Evolutionary conservation across 495 filamentous ascomycete genomes (phyloP), one percentile per base, ranked within the genome.

Genomic region (Aspergillus conjunctus): DNA sequence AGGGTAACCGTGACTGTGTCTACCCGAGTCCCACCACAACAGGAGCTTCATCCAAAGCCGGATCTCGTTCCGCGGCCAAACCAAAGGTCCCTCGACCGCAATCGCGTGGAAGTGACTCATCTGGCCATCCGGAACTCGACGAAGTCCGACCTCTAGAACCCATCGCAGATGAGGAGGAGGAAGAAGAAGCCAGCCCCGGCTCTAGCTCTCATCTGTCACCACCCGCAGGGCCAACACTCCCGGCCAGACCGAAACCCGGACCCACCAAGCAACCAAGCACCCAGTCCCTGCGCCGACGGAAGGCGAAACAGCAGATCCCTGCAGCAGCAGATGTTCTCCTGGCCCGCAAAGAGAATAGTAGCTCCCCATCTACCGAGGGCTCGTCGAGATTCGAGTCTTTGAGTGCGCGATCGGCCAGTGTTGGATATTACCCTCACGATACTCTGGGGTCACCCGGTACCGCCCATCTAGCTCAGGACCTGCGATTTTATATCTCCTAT

Each of bases 1-100:
- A 96, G 73, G 92, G 91, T 34, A 88, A 83, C 60, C 81, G 92
- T 70, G 90, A 92, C 34, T 97, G 92, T 67, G 77, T 85, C 53
- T 97, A 93, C 72, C 91, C 92, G 10, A 88, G 89, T 39, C 81
- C 85, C 18, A 69, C 83, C n/a, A 74, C 82, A 26, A 58, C 80
- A 30, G 50, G 64, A 31, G 61, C 73, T 9, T 39, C 51, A 5
- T 63, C 69, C 37, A 85, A 80, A 61, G 26, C 71, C 11, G 59
- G 69, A 54, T 65, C 71, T 22, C 74, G 77, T 61, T 58, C 65
- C 81, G 85, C 70, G 63, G 67, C 74, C 45, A 78, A 76, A 64
- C 66, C 74, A 15, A 71, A 74, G 45, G 72, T 68, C 51, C 62
- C 78, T 34, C 68, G 62, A 75, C 82, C 74, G 65, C 79, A 43